Percentiles rank a stretch among this genome's conserved stretches.
Evolutionary conservation across 2,329 filamentous ascomycete species (phyloP).

Genomic region (Zymoseptoria ardabiliae): DNA sequence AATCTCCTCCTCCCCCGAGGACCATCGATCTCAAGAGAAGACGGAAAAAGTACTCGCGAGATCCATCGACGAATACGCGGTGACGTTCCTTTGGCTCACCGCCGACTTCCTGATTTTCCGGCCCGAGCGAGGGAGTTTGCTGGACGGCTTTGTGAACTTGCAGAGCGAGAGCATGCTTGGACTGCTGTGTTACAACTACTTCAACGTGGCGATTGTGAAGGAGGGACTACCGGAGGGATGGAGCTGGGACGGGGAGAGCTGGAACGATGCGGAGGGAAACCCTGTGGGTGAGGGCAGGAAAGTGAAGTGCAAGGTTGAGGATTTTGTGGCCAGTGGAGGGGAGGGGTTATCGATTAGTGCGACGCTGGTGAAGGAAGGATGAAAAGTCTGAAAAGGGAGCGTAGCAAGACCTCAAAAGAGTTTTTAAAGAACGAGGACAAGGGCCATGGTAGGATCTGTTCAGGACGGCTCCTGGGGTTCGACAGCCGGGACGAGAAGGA

Average conservation of each 20-base stretch:
- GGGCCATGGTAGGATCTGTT: no score
- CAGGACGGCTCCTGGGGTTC: no score
- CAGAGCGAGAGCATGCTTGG: slow-evolving; percentile 86
- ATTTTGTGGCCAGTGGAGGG: slow-evolving; percentile 62
- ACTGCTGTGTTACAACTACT: slow-evolving; percentile 81
- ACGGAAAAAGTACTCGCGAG: slow-evolving; percentile 32
- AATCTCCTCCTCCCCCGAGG: slow-evolving; percentile 45
- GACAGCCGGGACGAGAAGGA: no score
- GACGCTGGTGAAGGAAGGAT: slow-evolving; percentile 3
- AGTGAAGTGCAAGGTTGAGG: slow-evolving; percentile 71
- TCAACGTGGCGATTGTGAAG: slow-evolving; percentile 80
- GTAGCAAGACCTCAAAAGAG: background rate
- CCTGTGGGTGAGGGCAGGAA: slow-evolving; percentile 52
- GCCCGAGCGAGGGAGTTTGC: slow-evolving; percentile 62
- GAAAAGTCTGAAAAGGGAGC: background rate
- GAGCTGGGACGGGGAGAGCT: slow-evolving; percentile 65
- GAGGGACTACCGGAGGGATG: slow-evolving; percentile 68
- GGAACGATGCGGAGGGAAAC: slow-evolving; percentile 63
- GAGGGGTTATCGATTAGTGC: slow-evolving; percentile 17
- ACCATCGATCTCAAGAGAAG: slow-evolving; percentile 2
- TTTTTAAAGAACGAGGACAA: no score
- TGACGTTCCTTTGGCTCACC: slow-evolving; percentile 80
- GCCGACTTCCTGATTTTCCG: slow-evolving; percentile 79
- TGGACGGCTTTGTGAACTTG: slow-evolving; percentile 77
- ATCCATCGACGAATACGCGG: slow-evolving; percentile 71